phyloP scores from a whole-genome alignment of 495 filamentous ascomycete species.

The Xylaria scruposa region DNA sequence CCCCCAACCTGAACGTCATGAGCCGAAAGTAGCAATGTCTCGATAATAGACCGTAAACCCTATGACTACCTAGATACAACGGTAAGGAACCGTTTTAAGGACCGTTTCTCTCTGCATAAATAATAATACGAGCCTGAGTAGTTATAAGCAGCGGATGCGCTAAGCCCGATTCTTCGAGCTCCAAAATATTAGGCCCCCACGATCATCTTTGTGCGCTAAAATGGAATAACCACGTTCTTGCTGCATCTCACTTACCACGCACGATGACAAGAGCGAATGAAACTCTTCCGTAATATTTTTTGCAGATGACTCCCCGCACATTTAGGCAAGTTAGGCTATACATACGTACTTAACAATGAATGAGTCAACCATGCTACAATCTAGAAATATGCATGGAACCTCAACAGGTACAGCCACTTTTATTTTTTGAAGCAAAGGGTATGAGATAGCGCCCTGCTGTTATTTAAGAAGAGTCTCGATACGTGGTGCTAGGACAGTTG shows the following conservation, averaged over 20 bases:
- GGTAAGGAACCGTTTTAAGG: too few species aligned
- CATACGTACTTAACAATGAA: too few species aligned
- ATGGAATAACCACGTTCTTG: neutral
- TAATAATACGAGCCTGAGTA: too few species aligned
- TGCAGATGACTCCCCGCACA: neutral
- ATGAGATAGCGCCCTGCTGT: neutral
- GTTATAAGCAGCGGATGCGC: too few species aligned
- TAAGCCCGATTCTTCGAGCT: too few species aligned
- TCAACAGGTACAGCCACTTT: neutral
- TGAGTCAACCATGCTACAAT: slow-evolving; percentile 4
- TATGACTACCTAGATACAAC: too few species aligned
- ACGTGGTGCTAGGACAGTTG: neutral
- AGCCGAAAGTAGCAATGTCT: too few species aligned
- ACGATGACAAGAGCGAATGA: slow-evolving; percentile 1
- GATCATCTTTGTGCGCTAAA: neutral
- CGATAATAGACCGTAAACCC: too few species aligned
- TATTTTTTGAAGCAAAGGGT: neutral
- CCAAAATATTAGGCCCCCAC: neutral
- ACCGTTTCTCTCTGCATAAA: too few species aligned
- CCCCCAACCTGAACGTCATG: too few species aligned
- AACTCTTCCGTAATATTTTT: neutral
- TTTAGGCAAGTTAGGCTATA: neutral
- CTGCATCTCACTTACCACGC: neutral
- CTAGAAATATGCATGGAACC: neutral
- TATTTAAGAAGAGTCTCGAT: neutral